Base-by-base conservation (phyloP, 179 eudicot species). In the Patellifolia procumbens region DNA sequence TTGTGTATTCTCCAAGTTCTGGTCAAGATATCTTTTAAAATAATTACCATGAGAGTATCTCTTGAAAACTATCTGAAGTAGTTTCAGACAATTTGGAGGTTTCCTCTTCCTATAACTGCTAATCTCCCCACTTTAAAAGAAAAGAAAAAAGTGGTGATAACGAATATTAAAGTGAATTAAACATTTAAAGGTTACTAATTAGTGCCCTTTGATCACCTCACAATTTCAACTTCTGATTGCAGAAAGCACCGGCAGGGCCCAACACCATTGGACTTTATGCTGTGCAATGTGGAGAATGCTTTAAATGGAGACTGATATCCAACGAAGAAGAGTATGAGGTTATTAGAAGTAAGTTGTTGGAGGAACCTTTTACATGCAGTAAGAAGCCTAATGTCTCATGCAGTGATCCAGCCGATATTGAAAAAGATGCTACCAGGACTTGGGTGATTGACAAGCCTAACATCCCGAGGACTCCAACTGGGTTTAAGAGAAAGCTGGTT, bases 391-490 rank as follows among this genome's bases (percentile, higher is more conserved):
- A 81, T 45, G 72, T 72, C 29, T 78, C 89, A 17, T 92, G 97
- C 60, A 83, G 81, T 32, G 88, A 87, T 48, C 90, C 88, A 1
- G 90, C 90, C 74, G 97, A 92, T 83, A 86, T 92, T 3, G 91
- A 91, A 76, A 87, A 87, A 52, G 89, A 92, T 73, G 82, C 83
- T 24, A 76, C 87, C 8, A 74, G 91, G 28, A 84, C 88, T 0
- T 92, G 94, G 97, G 91, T 81, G 63, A 83, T 86, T 3, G 94
- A 93, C 87, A 90, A 84, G 86, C 92, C 92, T 52, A 83, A 84
- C 81, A 79, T 88, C 49, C 97, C 97, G 8, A 86, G 82, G 80
- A 89, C 96, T 61, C 96, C 97, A 19, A 11, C 49, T 8, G 94
- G 94, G 7, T 93, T 93, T 73, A 77, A 83, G 84, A 86, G 93